Base-by-base conservation (phyloP, 2,329 filamentous ascomycete genomes). In the Sclerotinia minor region DNA sequence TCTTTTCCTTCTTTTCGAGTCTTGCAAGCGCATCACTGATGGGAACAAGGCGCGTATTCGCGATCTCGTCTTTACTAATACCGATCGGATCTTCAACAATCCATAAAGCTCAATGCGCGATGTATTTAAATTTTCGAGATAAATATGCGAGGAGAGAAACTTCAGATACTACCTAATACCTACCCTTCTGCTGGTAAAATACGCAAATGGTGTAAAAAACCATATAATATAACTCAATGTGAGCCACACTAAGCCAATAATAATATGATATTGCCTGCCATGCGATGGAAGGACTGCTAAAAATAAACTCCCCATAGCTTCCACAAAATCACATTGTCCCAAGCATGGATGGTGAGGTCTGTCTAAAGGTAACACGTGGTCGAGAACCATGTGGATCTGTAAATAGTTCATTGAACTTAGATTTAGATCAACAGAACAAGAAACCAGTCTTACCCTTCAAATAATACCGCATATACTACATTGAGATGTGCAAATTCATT, bases 21-120 rank as follows among this genome's bases (percentile, higher is more conserved):
- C 80, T 83, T 49, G 90, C 90, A 52, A 87, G 89, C 72, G 92
- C 89, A 72, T 96, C 92, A 0, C 90, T 93, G 0, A 95, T 94
- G 1, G 87, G 85, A n/a, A 92, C 89, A 26, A 90, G 85, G 70
- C 81, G 82, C 2, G 89, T 89, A 72, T 94, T 90, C 29, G 83
- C 82, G 66, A 94, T 83, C 78, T 96, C 93, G 75, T 94, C 89
- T 73, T 84, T 83, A 65, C 88, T 92, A 54, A 96, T 86, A 5
- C 92, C 91, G 58, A 89, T 86, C 7, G 84, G 79, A 74, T 97
- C 93, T 63, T 85, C 82, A 0, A 92, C n/a, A n/a, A n/a, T 60
- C 26, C 7, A 32, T 26, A 15, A 19, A 32, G 57, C 57, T 32
- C 24, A 26, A 45, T 32, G 9, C 32, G 17, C 26, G n/a, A 24